Evolutionary conservation across 805 yeast species (phyloP).

Genomic region (Candida taoyuanica): DNA sequence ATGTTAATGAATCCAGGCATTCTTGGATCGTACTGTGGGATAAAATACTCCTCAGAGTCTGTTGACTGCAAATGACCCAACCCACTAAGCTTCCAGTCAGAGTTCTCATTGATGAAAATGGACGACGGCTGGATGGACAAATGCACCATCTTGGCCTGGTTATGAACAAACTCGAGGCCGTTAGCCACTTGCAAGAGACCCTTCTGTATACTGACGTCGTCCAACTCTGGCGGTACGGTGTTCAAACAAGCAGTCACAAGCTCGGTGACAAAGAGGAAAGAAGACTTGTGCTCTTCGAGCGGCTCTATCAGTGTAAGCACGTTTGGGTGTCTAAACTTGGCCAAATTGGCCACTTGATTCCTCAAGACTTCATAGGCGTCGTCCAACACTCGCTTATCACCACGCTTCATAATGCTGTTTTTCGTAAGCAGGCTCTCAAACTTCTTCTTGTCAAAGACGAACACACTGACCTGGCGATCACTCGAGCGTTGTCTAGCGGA

Average conservation of each 20-base stretch:
- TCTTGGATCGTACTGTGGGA: conserved; percentile 71
- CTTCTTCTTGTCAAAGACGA: conserved; percentile 78
- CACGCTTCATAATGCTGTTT: conserved; percentile 44
- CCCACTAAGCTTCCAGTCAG: conserved; percentile 93
- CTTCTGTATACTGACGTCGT: conserved; percentile 70
- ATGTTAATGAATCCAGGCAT: conserved; percentile 69
- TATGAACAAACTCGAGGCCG: conserved; percentile 80
- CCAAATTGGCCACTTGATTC: conserved; percentile 63
- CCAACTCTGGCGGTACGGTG: conserved; percentile 45
- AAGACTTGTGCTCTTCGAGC: conserved; percentile 75
- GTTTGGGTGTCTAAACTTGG: conserved; percentile 87
- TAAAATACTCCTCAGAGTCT: conserved; percentile 51
- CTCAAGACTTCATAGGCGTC: conserved; percentile 66
- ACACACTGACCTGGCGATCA: conserved; percentile 70
- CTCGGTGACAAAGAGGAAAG: conserved; percentile 82
- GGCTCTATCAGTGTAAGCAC: conserved; percentile 82
- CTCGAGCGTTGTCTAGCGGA: conserved; percentile 73
- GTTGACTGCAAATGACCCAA: conserved; percentile 50
- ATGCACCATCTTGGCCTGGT: conserved; percentile 69
- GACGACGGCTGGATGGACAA: conserved; percentile 74
- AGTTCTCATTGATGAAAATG: conserved; percentile 70
- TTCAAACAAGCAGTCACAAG: conserved; percentile 55
- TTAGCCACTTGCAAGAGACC: conserved; percentile 77
- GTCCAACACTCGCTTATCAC: conserved; percentile 44
- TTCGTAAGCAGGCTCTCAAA: conserved; percentile 53